A percentile compares a stretch with the other conserved stretches of the same genome.
Conservation (phyloP, 768 basidiomycete genomes). For the Sarcomyxa edulis region DNA sequence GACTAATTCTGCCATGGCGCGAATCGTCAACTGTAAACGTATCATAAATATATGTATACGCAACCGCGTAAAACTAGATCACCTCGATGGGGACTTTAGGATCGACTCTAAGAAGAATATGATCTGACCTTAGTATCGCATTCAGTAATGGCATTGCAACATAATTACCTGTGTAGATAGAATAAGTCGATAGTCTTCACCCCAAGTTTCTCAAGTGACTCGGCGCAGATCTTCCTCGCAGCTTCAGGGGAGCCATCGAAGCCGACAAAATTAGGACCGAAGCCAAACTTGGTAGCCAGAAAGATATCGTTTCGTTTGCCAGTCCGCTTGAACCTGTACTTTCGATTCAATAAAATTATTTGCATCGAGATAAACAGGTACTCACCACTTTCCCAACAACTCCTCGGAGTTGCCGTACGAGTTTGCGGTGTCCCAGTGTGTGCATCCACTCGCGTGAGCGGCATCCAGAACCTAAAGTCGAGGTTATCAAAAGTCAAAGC, state of each 20-base stretch:
- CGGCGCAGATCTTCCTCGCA: too few relatives aligned
- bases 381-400: conserved; percentile 40
- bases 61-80: too few relatives aligned
- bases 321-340: conserved; percentile 38
- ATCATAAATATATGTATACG: too few relatives aligned
- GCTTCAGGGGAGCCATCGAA: too few relatives aligned
- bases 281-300: conserved; percentile 50
- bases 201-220: conserved; percentile 35
- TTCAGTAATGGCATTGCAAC: too few relatives aligned
- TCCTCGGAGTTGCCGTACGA: conserved; percentile 41
- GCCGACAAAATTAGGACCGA: conserved; percentile 24
- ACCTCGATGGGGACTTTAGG: too few relatives aligned
- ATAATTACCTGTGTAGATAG: conserved; percentile 31
- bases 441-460: conserved; percentile 38
- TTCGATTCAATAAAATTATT: too few relatives aligned
- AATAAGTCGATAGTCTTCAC: conserved; percentile 39
- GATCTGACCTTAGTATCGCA: too few relatives aligned
- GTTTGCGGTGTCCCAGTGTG: conserved; percentile 46
- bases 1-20: conserved; percentile 47
- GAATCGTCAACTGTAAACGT: conserved; percentile 35
- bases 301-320: conserved; percentile 46
- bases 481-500: too few relatives aligned
- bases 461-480: too few relatives aligned
- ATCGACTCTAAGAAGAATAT: too few relatives aligned
- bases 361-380: too few relatives aligned